These are phyloP conservation scores for Tubosaeta sp. DNA, from an alignment of 768 basidiomycete genomes.

Conservation along the genomic window DNA sequence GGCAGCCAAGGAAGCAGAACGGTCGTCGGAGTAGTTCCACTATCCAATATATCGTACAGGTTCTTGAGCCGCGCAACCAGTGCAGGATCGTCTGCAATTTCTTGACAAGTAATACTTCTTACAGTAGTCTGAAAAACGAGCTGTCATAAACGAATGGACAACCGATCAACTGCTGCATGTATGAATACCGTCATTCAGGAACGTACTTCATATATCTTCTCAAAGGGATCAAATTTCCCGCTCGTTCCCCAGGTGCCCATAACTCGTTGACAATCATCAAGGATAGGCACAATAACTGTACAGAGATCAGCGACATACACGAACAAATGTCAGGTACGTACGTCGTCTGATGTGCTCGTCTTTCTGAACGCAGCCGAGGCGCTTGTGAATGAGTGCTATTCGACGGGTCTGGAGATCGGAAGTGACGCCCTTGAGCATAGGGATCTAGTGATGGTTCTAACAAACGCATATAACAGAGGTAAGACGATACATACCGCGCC, in stretches of 20 bases:
- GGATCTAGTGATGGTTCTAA: slow-evolving; percentile 46
- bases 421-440: slow-evolving; percentile 72
- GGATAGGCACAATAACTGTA: slow-evolving; percentile 59
- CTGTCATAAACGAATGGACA: slow-evolving; percentile 27
- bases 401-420: slow-evolving; percentile 60
- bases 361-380: slow-evolving; percentile 59
- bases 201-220: slow-evolving; percentile 62
- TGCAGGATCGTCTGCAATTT: slow-evolving; percentile 63
- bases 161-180: background rate
- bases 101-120: slow-evolving; percentile 59
- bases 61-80: slow-evolving; percentile 58
- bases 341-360: slow-evolving; percentile 56
- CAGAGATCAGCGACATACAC: slow-evolving; percentile 8
- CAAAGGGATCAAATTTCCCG: slow-evolving; percentile 69
- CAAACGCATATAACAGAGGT: slow-evolving; percentile 10
- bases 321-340: slow-evolving; percentile 33
- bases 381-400: slow-evolving; percentile 66
- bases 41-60: slow-evolving; percentile 66
- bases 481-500: slow-evolving; percentile 55
- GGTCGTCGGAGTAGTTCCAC: slow-evolving; percentile 66
- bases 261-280: slow-evolving; percentile 57
- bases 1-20: slow-evolving; percentile 77
- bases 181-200: background rate
- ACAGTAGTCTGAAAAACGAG: slow-evolving; percentile 72
- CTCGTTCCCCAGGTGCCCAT: slow-evolving; percentile 64